phyloP scores from a whole-genome alignment of 1,284 basidiomycete species.

The Heterobasidion parviporum region DNA sequence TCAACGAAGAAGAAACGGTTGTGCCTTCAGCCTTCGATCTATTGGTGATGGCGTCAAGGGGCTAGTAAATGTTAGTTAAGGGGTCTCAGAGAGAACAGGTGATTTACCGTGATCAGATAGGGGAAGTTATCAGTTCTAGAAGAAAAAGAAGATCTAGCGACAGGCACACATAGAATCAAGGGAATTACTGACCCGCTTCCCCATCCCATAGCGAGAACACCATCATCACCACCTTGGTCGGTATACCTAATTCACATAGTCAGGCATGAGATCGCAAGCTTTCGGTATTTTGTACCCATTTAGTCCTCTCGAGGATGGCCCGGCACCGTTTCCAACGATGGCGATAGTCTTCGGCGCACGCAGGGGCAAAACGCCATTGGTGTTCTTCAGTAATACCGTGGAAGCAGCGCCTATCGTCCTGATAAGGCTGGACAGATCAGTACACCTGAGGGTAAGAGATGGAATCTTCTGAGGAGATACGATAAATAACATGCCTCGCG shows the following conservation, averaged over 20 bases:
- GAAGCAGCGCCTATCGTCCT: slow-evolving; percentile 63
- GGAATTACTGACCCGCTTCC: slow-evolving; percentile 34
- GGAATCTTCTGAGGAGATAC: neutral
- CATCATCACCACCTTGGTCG: slow-evolving; percentile 17
- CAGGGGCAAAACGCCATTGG: slow-evolving; percentile 48
- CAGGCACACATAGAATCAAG: neutral
- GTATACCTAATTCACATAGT: slow-evolving; percentile 12
- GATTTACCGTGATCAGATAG: slow-evolving; percentile 20
- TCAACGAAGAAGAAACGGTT: slow-evolving; percentile 42
- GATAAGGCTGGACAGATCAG: slow-evolving; percentile 35
- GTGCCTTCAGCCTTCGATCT: slow-evolving; percentile 31
- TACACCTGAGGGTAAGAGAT: neutral
- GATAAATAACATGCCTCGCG: slow-evolving; percentile 31
- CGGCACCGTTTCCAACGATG: slow-evolving; percentile 59
- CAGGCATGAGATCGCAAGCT: slow-evolving; percentile 17
- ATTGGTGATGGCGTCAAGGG: slow-evolving; percentile 41
- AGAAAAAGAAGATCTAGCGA: neutral
- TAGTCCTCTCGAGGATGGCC: slow-evolving; percentile 45
- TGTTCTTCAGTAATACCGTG: slow-evolving; percentile 72
- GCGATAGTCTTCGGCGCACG: slow-evolving; percentile 41
- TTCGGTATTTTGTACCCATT: slow-evolving; percentile 37
- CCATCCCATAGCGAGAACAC: slow-evolving; percentile 50
- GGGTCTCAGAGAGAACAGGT: neutral
- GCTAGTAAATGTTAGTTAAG: slow-evolving; percentile 15
- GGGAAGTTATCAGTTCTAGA: slow-evolving; percentile 22